Conservation (phyloP, 495 filamentous ascomycete species). For the Filosporella fistucella region DNA sequence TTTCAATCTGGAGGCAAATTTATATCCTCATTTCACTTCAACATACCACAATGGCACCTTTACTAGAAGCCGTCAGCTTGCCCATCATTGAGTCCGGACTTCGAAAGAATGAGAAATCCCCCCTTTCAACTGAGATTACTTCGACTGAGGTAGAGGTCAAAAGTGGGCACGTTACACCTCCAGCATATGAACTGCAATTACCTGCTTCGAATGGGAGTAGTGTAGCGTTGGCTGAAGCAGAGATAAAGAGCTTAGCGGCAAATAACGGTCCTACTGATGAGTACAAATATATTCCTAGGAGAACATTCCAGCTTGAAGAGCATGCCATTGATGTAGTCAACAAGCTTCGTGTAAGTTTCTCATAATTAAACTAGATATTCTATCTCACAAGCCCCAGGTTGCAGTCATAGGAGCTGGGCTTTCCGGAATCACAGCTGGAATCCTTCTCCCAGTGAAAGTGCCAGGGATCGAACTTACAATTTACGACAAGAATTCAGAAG, state of each 20-base stretch:
- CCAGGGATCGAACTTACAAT: constrained; percentile 46
- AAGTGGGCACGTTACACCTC: too few relatives aligned
- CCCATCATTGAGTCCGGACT: background rate
- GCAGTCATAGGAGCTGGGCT: constrained; percentile 50
- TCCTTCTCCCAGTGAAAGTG: constrained; percentile 44
- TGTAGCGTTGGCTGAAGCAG: too few relatives aligned
- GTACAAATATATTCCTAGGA: too few relatives aligned
- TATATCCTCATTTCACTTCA: too few relatives aligned
- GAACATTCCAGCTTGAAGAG: constrained; percentile 14
- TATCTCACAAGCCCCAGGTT: constrained; percentile 22
- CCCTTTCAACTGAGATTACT: too few relatives aligned
- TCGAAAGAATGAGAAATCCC: background rate
- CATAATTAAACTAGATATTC: background rate
- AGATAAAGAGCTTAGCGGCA: too few relatives aligned
- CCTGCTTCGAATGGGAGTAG: too few relatives aligned
- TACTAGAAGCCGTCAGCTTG: background rate
- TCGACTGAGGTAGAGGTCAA: too few relatives aligned
- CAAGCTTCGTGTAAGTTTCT: constrained; percentile 1
- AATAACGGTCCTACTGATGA: too few relatives aligned
- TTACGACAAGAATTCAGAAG: constrained; percentile 51
- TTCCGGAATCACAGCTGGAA: constrained; percentile 42
- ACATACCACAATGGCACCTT: background rate
- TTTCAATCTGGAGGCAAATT: too few relatives aligned
- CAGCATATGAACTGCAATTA: too few relatives aligned
- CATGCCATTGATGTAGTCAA: constrained; percentile 11